Conservation (phyloP, 345 rosid genomes). For the Conringia planisiliqua region DNA sequence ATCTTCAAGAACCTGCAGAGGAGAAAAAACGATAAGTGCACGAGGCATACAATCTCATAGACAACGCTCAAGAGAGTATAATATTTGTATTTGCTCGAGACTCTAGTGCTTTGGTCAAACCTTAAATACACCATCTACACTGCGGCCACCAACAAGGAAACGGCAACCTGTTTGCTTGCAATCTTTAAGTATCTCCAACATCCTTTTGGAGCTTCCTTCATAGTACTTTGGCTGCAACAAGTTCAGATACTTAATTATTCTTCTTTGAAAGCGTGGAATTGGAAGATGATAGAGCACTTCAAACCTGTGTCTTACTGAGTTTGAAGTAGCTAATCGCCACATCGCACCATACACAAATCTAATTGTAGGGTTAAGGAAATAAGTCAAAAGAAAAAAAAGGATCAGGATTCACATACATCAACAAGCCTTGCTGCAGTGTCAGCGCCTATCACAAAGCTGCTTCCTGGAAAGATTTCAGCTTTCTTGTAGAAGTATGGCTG, state of each 20-base stretch:
- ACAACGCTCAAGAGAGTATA: background rate
- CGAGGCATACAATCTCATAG: background rate
- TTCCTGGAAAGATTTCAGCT: slow-evolving; percentile 92
- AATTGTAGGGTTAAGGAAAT: background rate
- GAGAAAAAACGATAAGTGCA: background rate
- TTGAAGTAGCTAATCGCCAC: background rate
- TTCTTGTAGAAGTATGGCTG: slow-evolving; percentile 96
- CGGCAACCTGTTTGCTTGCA: slow-evolving; percentile 79
- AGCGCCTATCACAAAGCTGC: slow-evolving; percentile 89
- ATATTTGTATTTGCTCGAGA: background rate
- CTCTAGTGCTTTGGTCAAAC: slow-evolving; percentile 31
- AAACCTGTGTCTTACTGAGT: background rate
- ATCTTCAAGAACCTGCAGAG: slow-evolving; percentile 73
- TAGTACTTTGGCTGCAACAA: slow-evolving; percentile 81
- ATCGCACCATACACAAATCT: slow-evolving; percentile 1
- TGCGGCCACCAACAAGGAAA: slow-evolving; percentile 86
- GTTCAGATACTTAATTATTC: background rate
- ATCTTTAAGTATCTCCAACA: slow-evolving; percentile 62
- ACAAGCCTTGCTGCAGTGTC: slow-evolving; percentile 90
- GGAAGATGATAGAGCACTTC: background rate
- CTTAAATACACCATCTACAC: slow-evolving; percentile 76
- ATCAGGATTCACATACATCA: slow-evolving; percentile 45
- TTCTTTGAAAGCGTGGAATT: background rate
- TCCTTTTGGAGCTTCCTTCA: slow-evolving; percentile 54
- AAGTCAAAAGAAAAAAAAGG: background rate